A percentile compares a stretch with the other conserved stretches of the same genome.
Conservation (phyloP, 768 basidiomycete species). For the Suillus hirtellus region DNA sequence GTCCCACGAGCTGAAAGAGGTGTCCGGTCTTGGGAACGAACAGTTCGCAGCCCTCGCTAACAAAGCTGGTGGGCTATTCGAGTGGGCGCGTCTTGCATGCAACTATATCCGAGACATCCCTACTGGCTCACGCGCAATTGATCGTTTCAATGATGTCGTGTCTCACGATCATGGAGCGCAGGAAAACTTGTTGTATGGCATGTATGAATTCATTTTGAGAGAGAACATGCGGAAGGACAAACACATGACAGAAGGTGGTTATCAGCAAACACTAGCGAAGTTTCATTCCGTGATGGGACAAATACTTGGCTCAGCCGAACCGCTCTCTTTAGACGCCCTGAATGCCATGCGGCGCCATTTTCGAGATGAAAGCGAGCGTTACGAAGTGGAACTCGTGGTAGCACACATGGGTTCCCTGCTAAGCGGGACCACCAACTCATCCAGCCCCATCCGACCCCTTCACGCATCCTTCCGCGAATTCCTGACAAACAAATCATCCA, state of each 20-base stretch:
- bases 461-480: conserved; percentile 34
- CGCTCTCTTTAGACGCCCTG: neutral
- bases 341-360: conserved; percentile 2
- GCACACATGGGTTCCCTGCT: conserved; percentile 11
- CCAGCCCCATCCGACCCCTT: conserved; percentile 17
- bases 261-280: neutral
- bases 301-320: conserved; percentile 4
- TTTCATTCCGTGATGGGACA: conserved; percentile 12
- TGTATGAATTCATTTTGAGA: neutral
- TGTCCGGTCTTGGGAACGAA: neutral
- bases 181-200: neutral
- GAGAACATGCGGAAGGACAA: neutral
- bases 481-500: conserved; percentile 17
- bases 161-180: neutral
- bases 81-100: conserved; percentile 16
- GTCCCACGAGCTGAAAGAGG: neutral
- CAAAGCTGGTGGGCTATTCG: conserved; percentile 10
- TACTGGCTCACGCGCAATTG: neutral
- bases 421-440: conserved; percentile 1
- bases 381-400: neutral
- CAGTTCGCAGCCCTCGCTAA: neutral
- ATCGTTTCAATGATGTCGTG: conserved; percentile 5
- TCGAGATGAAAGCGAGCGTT: neutral
- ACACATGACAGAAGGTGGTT: neutral
- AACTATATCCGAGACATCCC: neutral